Conservation (phyloP, 176 grass and related monocot genomes). For the Avena sativa region DNA sequence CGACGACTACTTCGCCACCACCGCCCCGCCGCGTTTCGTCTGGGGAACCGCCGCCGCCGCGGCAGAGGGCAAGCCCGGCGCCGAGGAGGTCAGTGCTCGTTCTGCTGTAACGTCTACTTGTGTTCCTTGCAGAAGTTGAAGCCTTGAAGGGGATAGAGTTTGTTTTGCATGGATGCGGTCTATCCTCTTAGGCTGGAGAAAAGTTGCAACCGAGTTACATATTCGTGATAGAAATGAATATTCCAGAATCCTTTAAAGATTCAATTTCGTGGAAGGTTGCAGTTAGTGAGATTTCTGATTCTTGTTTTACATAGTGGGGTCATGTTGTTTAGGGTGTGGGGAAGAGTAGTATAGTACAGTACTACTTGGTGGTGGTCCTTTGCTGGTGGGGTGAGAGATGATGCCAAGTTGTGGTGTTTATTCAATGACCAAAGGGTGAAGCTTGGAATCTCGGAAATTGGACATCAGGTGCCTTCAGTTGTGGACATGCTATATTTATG, state of each 20-base stretch:
- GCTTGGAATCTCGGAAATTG: slow-evolving; percentile 24
- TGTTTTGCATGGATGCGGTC: neutral
- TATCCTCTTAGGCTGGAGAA: neutral
- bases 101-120: neutral
- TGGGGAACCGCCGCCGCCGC: slow-evolving; percentile 29
- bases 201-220: neutral
- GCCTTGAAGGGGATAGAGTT: too few relatives aligned
- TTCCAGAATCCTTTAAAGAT: neutral
- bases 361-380: neutral
- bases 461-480: slow-evolving; percentile 8
- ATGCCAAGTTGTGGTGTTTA: neutral
- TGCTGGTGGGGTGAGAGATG: neutral
- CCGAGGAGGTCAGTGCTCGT: slow-evolving; percentile 47
- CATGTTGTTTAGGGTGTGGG: neutral
- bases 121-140: neutral
- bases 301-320: neutral
- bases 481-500: neutral
- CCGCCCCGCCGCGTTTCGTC: slow-evolving; percentile 50
- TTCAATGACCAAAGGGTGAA: neutral
- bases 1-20: slow-evolving; percentile 63
- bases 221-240: neutral
- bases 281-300: neutral
- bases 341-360: neutral
- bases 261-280: neutral
- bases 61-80: slow-evolving; percentile 33